Conservation (phyloP, 2,329 filamentous ascomycete genomes). For the Cercospora sojina region DNA sequence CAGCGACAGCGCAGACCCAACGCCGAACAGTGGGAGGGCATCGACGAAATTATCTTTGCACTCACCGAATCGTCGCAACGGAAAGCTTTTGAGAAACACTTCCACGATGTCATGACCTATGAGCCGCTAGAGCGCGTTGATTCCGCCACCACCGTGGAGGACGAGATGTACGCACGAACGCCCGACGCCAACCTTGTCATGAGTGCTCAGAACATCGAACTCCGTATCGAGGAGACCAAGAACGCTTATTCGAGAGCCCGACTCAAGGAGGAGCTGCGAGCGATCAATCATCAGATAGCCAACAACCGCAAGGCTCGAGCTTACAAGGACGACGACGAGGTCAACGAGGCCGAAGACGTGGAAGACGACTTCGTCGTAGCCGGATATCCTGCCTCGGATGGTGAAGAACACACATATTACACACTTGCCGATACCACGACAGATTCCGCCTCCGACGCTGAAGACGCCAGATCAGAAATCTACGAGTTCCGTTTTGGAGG, state of each 20-base stretch:
- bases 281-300: constrained; percentile 37
- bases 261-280: constrained; percentile 36
- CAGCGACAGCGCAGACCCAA: constrained; percentile 37
- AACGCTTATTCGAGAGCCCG: constrained; percentile 34
- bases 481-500: constrained; percentile 35
- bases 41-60: constrained; percentile 60
- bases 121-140: constrained; percentile 21
- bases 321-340: constrained; percentile 31
- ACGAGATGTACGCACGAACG: constrained; percentile 23
- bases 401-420: constrained; percentile 37
- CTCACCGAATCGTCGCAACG: constrained; percentile 56
- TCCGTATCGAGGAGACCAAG: constrained; percentile 37
- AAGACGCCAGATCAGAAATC: constrained; percentile 29
- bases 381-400: constrained; percentile 34
- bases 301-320: constrained; percentile 34
- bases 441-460: constrained; percentile 30
- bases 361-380: constrained; percentile 34
- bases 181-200: constrained; percentile 28
- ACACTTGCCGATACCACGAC: constrained; percentile 34
- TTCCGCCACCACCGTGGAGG: constrained; percentile 8
- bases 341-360: constrained; percentile 28
- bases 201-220: constrained; percentile 36
- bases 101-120: constrained; percentile 32
- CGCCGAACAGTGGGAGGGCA: constrained; percentile 43
- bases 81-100: constrained; percentile 48